Conservation (phyloP, 148 eudicot genomes). For the Rhododendron ovatum region DNA sequence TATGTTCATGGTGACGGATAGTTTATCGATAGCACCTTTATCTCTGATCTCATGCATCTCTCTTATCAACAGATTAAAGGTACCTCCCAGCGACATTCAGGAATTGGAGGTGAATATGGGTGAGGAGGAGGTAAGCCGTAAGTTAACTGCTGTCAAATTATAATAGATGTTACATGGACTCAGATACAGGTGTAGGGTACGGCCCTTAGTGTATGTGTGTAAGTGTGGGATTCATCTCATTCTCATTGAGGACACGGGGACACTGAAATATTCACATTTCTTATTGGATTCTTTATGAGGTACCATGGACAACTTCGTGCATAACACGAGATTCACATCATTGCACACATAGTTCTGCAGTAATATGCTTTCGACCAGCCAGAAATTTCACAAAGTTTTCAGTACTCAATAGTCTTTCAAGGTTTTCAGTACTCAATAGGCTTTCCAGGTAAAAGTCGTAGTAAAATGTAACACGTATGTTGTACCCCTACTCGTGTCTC, state of each 20-base stretch:
- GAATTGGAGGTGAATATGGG: conserved; percentile 6
- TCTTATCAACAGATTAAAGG: background rate
- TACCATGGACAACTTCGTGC: background rate
- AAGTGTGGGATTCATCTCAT: background rate
- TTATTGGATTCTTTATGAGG: background rate
- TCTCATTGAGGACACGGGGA: background rate
- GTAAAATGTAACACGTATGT: background rate
- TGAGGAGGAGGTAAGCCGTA: conserved; percentile 9
- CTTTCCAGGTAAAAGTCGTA: background rate
- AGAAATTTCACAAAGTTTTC: background rate
- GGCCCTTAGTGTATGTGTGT: background rate
- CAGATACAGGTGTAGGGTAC: background rate
- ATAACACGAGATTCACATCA: background rate
- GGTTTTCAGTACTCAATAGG: background rate
- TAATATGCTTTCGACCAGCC: background rate
- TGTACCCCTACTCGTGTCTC: background rate
- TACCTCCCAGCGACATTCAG: background rate
- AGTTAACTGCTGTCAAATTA: background rate
- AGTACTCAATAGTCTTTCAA: background rate
- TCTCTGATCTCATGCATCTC: conserved; percentile 1
- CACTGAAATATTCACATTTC: background rate
- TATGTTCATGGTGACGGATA: conserved; percentile 9
- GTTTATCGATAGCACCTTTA: conserved; percentile 7
- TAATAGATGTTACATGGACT: background rate
- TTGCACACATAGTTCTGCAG: background rate